Percentiles rank a stretch among this genome's conserved stretches.
phyloP scores from a whole-genome alignment of 257 asterid species.

The Solanum bulbocastanum region DNA sequence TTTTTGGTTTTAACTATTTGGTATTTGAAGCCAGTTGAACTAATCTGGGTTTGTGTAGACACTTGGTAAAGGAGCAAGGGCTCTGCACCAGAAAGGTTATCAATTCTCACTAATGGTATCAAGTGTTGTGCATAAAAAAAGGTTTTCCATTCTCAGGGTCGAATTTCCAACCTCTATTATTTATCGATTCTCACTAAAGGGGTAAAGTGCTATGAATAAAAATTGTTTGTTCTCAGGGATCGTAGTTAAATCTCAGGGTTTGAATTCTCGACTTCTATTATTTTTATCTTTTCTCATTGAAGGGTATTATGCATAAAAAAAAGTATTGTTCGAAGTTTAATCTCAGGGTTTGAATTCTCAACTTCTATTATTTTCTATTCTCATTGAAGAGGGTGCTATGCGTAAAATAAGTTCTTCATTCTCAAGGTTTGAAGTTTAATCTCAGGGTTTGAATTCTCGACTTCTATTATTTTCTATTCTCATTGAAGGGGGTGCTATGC shows the following conservation, averaged over 20 bases:
- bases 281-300: neutral
- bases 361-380: neutral
- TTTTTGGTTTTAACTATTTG: neutral
- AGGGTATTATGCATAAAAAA: neutral
- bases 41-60: neutral
- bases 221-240: neutral
- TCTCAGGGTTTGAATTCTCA: neutral
- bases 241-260: neutral
- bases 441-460: neutral
- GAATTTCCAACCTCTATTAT: neutral
- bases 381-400: neutral
- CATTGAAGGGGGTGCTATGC: neutral
- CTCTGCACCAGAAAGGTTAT: neutral
- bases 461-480: neutral
- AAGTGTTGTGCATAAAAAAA: neutral
- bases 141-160: neutral
- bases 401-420: neutral
- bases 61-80: neutral
- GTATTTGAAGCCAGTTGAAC: neutral
- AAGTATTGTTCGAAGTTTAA: accelerated
- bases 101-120: neutral
- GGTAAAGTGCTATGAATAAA: neutral
- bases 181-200: neutral
- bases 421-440: no score
- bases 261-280: neutral